Base-by-base conservation (phyloP, 202 grass and related monocot species). In the Dendrocalamus latiflorus region DNA sequence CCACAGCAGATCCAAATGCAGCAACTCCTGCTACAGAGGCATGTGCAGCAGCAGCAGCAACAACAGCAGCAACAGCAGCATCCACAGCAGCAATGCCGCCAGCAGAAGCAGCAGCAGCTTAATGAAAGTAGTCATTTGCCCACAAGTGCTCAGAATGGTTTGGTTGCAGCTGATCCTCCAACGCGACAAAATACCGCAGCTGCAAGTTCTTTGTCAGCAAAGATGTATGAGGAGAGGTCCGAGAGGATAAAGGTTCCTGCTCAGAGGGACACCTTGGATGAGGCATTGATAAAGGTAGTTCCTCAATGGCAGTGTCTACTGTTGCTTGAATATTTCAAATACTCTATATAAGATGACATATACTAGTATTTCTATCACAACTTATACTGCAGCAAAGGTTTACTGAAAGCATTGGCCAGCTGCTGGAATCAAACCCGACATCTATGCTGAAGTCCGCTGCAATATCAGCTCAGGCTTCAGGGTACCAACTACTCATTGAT, bases 391-490 rank as follows among this genome's bases (percentile, higher is more conserved):
- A 91, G 83, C 89, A 91, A 85, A 87, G 86, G 36, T 84, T 79
- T 44, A 48, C 60, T 63, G 89, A 89, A 62, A 94, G 58, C 44
- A 62, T 74, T 60, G 78, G 85, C 17, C 89, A 89, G 39, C 60
- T 94, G 58, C 85, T 94, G 87, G 92, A 91, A 56, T 59, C 87
- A 34, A 91, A 88, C 60, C 78, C 79, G 2, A 73, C 89, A 74
- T 83, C 89, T 14, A 81, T 86, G 65, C 68, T 91, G 13, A 94
- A 91, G 70, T 81, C 87, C 3, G 58, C 89, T 80, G 65, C 89
- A 88, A 77, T 80, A 74, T 57, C 87, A 69, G 75, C 87, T 60
- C 87, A 88, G 49, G 74, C 85, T 77, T 86, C 84, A 86, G 92
- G 89, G 92, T 94, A 88, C 50, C 5, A 41, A 77, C 71, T 53